phyloP scores from a whole-genome alignment of 371 early-diverging fungal genomes.

The Nematocida sp. region DNA sequence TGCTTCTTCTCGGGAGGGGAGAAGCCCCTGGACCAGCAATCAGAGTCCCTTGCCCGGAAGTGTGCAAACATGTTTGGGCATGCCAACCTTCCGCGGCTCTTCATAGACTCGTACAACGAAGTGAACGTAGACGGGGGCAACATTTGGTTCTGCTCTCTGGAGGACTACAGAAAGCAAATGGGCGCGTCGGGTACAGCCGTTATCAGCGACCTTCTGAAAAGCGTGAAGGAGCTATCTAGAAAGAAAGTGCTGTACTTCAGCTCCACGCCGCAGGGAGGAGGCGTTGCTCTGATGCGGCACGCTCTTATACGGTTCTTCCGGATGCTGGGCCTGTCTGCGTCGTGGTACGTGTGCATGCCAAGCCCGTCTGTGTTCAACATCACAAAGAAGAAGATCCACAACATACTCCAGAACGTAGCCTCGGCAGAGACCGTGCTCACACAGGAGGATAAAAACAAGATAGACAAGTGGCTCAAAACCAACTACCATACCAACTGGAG shows the following conservation, averaged over 20 bases:
- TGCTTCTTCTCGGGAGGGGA: constrained; percentile 37
- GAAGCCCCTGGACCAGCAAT: constrained; percentile 19
- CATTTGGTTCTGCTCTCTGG: constrained; percentile 49
- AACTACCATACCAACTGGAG: constrained; percentile 73
- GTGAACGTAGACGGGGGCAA: constrained; percentile 45
- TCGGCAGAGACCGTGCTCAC: constrained; percentile 66
- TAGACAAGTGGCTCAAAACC: constrained; percentile 70
- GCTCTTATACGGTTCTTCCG: constrained; percentile 70
- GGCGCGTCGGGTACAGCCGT: constrained; percentile 4
- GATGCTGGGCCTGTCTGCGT: constrained; percentile 68
- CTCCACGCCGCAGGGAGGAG: constrained; percentile 78
- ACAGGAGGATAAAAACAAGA: constrained; percentile 69
- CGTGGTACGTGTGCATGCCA: constrained; percentile 66
- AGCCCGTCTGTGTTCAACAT: constrained; percentile 60
- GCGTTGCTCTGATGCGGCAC: constrained; percentile 80
- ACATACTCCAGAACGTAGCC: constrained; percentile 77
- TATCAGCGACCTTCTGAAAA: constrained; percentile 24
- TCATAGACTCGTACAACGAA: constrained; percentile 40
- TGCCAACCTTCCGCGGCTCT: constrained; percentile 49
- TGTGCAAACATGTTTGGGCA: constrained; percentile 44
- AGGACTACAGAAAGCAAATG: constrained; percentile 34
- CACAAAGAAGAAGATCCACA: constrained; percentile 70
- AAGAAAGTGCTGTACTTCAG: constrained; percentile 70
- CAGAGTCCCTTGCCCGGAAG: constrained; percentile 52
- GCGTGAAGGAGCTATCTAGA: not conserved